These are phyloP conservation scores for Botrytis porri DNA, from an alignment of 2,329 filamentous ascomycete species.

Conservation along the genomic window DNA sequence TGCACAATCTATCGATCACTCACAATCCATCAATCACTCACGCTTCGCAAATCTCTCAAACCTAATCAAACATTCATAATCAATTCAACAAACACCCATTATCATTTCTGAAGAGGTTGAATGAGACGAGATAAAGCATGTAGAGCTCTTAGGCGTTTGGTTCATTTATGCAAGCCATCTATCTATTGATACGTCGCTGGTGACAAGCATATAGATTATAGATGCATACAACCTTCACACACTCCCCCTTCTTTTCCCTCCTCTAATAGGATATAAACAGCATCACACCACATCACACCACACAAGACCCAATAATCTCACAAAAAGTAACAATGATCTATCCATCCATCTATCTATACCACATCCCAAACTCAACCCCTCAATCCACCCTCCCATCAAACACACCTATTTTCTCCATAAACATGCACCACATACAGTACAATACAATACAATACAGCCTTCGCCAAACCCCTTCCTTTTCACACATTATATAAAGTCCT, in stretches of 20 bases:
- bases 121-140: too few relatives aligned
- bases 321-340: neutral
- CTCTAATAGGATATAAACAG: neutral
- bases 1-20: too few relatives aligned
- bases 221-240: too few relatives aligned
- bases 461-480: neutral
- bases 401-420: too few relatives aligned
- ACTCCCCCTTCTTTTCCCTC: too few relatives aligned
- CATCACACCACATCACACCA: neutral
- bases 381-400: neutral
- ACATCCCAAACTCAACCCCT: neutral
- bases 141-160: too few relatives aligned
- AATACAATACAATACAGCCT: neutral
- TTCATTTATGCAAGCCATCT: neutral
- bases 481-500: neutral
- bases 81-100: neutral
- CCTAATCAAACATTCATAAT: neutral
- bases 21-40: neutral
- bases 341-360: neutral
- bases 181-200: neutral
- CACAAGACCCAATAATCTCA: neutral
- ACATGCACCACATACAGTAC: neutral
- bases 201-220: neutral
- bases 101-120: neutral
- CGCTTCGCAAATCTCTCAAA: neutral